phyloP scores from a whole-genome alignment of 768 basidiomycete genomes.

The Suillus clintonianus region DNA sequence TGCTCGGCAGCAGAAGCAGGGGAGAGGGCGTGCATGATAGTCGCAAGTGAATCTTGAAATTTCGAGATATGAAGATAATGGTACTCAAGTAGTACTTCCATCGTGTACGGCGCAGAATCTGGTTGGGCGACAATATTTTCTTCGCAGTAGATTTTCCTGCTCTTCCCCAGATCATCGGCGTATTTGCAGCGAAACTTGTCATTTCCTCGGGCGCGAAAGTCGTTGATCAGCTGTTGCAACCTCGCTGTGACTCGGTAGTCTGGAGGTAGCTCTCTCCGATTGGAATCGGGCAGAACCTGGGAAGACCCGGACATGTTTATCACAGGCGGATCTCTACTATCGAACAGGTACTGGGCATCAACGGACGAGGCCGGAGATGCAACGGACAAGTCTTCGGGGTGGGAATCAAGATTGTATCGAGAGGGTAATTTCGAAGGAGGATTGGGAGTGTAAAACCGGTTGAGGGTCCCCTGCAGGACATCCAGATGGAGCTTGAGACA shows the following conservation, averaged over 20 bases:
- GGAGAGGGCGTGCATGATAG: conserved; percentile 11
- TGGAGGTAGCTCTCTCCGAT: not conserved
- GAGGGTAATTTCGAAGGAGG: not conserved
- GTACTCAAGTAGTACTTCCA: conserved; percentile 7
- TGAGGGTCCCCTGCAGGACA: not conserved
- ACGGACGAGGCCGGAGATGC: not conserved
- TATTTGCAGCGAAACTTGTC: conserved; percentile 15
- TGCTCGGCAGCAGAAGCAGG: conserved; percentile 19
- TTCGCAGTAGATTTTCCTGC: conserved; percentile 10
- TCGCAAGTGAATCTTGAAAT: not conserved
- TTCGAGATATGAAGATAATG: conserved; percentile 10
- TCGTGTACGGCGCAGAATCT: not conserved
- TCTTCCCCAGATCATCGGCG: conserved; percentile 9
- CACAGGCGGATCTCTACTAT: conserved; percentile 7
- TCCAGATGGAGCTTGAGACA: not conserved
- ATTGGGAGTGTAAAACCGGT: not conserved
- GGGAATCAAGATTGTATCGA: not conserved
- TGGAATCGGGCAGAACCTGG: not conserved
- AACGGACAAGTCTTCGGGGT: not conserved
- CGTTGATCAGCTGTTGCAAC: too few relatives aligned
- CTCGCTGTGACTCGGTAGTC: not conserved
- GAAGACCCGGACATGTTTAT: not conserved
- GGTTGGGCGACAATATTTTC: not conserved
- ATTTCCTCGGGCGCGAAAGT: not conserved
- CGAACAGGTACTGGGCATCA: conserved; percentile 2